Evolutionary conservation across 2,329 filamentous ascomycete species (phyloP).

Genomic region (Aureobasidium sp.): DNA sequence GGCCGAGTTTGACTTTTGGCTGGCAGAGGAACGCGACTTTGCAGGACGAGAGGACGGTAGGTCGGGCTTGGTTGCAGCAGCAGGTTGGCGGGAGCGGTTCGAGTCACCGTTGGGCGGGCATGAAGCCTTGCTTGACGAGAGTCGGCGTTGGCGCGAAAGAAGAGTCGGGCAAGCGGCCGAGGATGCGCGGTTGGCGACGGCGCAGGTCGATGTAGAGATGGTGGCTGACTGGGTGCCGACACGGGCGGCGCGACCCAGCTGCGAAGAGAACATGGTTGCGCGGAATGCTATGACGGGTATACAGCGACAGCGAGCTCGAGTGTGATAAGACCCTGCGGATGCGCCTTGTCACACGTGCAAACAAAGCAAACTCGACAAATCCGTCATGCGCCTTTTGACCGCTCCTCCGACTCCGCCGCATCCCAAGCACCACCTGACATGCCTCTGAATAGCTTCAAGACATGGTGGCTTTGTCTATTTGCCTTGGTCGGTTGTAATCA

Average conservation of each 20-base stretch:
- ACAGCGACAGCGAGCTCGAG: neutral
- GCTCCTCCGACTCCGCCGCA: neutral
- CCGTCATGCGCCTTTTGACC: neutral
- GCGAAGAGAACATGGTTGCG: slow-evolving; percentile 16
- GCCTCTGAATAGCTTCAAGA: neutral
- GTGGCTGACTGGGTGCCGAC: neutral
- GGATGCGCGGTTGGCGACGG: slow-evolving; percentile 27
- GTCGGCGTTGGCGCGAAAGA: slow-evolving; percentile 41
- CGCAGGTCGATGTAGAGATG: slow-evolving; percentile 14
- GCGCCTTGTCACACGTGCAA: neutral
- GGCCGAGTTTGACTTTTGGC: slow-evolving; percentile 19
- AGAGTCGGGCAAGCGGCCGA: slow-evolving; percentile 25
- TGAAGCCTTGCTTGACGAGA: slow-evolving; percentile 45
- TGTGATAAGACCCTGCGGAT: slow-evolving; percentile 2
- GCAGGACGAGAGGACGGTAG: neutral
- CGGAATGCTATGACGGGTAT: neutral
- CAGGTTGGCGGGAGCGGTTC: slow-evolving; percentile 17
- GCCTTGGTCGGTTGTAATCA: too few species aligned
- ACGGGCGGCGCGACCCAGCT: slow-evolving; percentile 12
- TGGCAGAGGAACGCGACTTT: slow-evolving; percentile 3
- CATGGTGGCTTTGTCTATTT: too few species aligned
- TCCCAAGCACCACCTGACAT: neutral
- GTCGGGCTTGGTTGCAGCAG: slow-evolving; percentile 22
- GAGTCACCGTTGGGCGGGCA: slow-evolving; percentile 35
- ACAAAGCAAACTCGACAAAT: slow-evolving; percentile 4